phyloP scores from a whole-genome alignment of 306 rosid species.

The Medicago arabica region DNA sequence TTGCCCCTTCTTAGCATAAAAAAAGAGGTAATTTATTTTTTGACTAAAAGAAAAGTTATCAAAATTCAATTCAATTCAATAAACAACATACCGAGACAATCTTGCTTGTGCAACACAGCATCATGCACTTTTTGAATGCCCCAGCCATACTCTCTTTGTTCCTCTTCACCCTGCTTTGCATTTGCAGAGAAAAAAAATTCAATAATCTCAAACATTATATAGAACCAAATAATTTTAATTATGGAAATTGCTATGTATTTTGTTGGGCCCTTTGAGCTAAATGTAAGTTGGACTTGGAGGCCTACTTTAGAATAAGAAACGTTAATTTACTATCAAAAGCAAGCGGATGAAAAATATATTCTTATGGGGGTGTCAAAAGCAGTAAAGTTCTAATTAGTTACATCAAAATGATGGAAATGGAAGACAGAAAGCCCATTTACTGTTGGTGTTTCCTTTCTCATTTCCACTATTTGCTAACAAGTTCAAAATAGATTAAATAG shows the following conservation, averaged over 20 bases:
- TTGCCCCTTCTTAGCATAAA: too few species aligned
- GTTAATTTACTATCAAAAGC: neutral
- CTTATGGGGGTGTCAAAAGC: neutral
- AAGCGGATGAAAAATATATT: neutral
- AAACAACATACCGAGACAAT: conserved; percentile 53
- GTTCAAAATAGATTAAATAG: too few species aligned
- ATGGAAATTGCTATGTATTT: neutral
- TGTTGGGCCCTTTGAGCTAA: neutral
- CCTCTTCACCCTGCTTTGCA: conserved; percentile 24
- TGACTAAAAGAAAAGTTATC: too few species aligned
- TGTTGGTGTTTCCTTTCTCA: neutral
- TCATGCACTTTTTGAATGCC: conserved; percentile 55
- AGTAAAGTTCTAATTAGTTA: neutral
- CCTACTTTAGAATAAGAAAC: neutral
- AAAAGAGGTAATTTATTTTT: too few species aligned
- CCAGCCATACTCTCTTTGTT: conserved; percentile 51
- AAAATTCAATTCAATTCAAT: neutral
- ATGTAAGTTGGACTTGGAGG: neutral
- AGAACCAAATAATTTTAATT: neutral
- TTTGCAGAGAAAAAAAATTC: neutral
- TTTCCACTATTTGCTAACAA: neutral
- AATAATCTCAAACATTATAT: neutral
- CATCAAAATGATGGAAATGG: neutral
- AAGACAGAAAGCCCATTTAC: neutral
- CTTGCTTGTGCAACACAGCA: conserved; percentile 53